Base-by-base conservation (phyloP, 768 basidiomycete species). In the Pilatotrama ljubarskyi region DNA sequence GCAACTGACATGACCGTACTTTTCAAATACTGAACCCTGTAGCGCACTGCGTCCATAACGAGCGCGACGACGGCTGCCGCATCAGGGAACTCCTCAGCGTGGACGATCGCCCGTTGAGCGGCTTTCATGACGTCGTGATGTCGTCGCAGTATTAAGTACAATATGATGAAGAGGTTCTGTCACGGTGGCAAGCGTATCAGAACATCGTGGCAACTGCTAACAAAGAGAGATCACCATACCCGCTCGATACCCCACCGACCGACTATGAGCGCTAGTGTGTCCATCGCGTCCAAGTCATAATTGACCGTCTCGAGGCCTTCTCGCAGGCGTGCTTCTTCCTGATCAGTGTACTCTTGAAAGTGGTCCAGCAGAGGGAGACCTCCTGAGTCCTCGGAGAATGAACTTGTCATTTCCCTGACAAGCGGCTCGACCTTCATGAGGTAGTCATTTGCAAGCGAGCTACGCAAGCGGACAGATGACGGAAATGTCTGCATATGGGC, bases 131-230 rank as follows among this genome's bases (percentile, higher is more conserved):
- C 69, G 20, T 72, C 64, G 24, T 72, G 58, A 58, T 77, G 73
- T 25, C 72, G 66, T 41, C 68, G 61, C 15, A 76, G 60, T 0
- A 77, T 55, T 1, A 78, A 67, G 50, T 71, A 73, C 3, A 77
- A 44, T 13, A 77, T 60, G 1, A 75, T 72, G 4, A 75, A 67
- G 7, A 76, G 40, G 51, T 74, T 73, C 76, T 78, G 32, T n/a
- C n/a, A n/a, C n/a, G n/a, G n/a, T 5, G 36, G 63, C 24, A 14
- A 20, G 37, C 37, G 9, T 26, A 3, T 9, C 46, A 13, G 7
- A 15, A 29, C 11, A 22, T 7, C 20, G 26, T 14, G 20, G 14
- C 18, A 5, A 18, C 17, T 42, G 11, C 5, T n/a, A n/a, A 15
- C 8, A 20, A 36, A 22, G 25, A 1, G 47, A 10, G 10, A 4